Evolutionary conservation across 306 rosid species (phyloP), one percentile per base, ranked within the genome.

Genomic region (Quercus dentata): DNA sequence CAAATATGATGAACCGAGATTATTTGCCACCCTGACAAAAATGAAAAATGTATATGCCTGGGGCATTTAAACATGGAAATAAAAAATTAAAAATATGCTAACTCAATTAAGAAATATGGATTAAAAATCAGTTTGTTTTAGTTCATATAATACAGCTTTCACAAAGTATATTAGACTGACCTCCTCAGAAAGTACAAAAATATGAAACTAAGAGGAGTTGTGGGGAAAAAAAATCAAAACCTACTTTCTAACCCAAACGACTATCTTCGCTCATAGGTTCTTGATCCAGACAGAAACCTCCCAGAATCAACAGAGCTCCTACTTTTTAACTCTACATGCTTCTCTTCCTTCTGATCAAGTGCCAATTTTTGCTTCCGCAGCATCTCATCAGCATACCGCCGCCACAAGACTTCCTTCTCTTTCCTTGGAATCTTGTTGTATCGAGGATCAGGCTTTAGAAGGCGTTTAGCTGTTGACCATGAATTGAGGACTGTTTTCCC

Each of bases 381-480:
- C 78, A 87, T 80, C 69, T 95, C 99, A 61, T 92, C 96, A 0
- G 87, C 84, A 74, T 82, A 91, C 30, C 95, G 84, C 19, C 88
- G 87, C 99, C 99, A 95, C 82, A 95, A 51, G 57, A 79, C 81
- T 83, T 92, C 99, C 89, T 94, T 92, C 20, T 92, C 97, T 84
- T 91, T 89, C 65, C 98, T 87, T 33, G 92, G 84, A 84, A 89
- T 86, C 86, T 91, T 95, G 85, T 76, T 88, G 69, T 92, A 91
- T 79, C 99, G 88, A 44, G 86, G 88, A 84, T 95, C 98, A 2
- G 85, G 76, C 87, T 92, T 95, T 75, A 95, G 69, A 67, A 83
- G 78, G 38, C 90, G 91, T 68, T 95, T 95, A 5, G 98, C 94
- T 0, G 94, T 95, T 35, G 98, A 90, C 99, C 99, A 95, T 30